These are phyloP conservation scores for Cryoendolithus antarcticus DNA, from an alignment of 2,329 filamentous ascomycete species.

Conservation along the genomic window DNA sequence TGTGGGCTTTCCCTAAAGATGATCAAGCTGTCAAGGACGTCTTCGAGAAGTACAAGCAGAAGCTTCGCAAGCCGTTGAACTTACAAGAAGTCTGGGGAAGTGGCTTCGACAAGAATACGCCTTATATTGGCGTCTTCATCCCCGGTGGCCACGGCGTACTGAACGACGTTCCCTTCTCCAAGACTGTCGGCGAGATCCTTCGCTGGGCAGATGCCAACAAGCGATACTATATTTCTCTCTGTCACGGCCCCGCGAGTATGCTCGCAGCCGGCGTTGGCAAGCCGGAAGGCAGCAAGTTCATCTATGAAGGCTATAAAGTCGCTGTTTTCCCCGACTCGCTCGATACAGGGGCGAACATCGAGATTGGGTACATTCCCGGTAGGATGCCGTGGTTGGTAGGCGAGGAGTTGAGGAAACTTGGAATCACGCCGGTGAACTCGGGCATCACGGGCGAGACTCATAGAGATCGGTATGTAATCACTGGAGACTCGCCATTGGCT, in stretches of 20 bases:
- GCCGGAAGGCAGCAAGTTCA: slow-evolving; percentile 9
- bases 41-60: slow-evolving; percentile 10
- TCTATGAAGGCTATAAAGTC: slow-evolving; percentile 11
- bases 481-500: slow-evolving; percentile 13
- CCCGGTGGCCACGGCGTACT: slow-evolving; percentile 11
- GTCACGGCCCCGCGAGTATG: slow-evolving; percentile 11
- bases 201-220: slow-evolving; percentile 11
- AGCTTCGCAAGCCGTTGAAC: slow-evolving; percentile 9
- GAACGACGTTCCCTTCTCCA: slow-evolving; percentile 11
- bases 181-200: slow-evolving; percentile 9
- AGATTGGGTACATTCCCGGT: slow-evolving; percentile 13
- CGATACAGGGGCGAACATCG: slow-evolving; percentile 11
- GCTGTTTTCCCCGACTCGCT: slow-evolving; percentile 11
- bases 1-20: slow-evolving; percentile 12
- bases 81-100: slow-evolving; percentile 10
- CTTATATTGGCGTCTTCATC: slow-evolving; percentile 11
- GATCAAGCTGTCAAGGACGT: slow-evolving; percentile 11
- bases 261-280: slow-evolving; percentile 8
- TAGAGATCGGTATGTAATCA: slow-evolving; percentile 10
- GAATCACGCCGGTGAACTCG: slow-evolving; percentile 8
- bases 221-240: slow-evolving; percentile 10
- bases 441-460: slow-evolving; percentile 10
- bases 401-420: slow-evolving; percentile 10
- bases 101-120: slow-evolving; percentile 11
- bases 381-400: slow-evolving; percentile 14